A percentile compares a stretch with the other conserved stretches of the same genome.
phyloP scores from a whole-genome alignment of 208 protist genomes.

The Vickermania ingenoplastis region DNA sequence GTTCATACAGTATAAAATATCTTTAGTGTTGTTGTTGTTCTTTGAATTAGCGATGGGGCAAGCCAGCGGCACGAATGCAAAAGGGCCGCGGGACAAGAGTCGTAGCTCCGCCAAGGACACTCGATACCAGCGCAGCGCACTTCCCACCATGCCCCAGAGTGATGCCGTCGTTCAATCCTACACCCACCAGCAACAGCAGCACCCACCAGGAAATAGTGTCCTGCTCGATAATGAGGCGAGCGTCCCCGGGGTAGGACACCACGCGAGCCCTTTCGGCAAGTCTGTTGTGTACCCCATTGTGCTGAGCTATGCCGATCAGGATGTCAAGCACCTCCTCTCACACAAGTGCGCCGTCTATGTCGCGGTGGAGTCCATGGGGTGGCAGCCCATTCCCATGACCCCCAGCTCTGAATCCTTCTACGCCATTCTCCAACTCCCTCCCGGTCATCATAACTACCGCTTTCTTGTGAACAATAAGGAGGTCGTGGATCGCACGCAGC shows the following conservation, averaged over 20 bases:
- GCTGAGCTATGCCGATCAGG: slow-evolving; percentile 63
- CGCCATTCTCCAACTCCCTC: slow-evolving; percentile 63
- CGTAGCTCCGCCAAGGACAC: neutral
- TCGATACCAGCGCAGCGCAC: neutral
- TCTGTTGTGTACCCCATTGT: slow-evolving; percentile 75
- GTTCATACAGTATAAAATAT: no score
- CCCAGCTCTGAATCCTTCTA: slow-evolving; percentile 81
- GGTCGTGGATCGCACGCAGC: slow-evolving; percentile 68
- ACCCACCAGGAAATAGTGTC: no score
- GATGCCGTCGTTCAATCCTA: neutral
- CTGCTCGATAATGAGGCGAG: no score
- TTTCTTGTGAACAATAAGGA: slow-evolving; percentile 63
- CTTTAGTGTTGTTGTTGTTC: no score
- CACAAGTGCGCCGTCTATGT: slow-evolving; percentile 38
- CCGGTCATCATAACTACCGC: slow-evolving; percentile 73
- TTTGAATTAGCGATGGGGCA: neutral
- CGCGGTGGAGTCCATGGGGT: slow-evolving; percentile 51
- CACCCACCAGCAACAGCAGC: slow-evolving; percentile 10
- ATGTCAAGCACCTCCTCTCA: slow-evolving; percentile 34
- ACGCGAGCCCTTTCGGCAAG: neutral
- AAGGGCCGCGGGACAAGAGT: no score
- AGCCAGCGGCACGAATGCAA: neutral
- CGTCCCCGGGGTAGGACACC: slow-evolving; percentile 3
- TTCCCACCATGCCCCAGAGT: neutral
- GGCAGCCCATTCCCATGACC: slow-evolving; percentile 71